Percentiles rank a stretch among this genome's conserved stretches.
These are phyloP conservation scores for Clarkia xantiana DNA, from an alignment of 345 rosid genomes.

Conservation along the genomic window DNA sequence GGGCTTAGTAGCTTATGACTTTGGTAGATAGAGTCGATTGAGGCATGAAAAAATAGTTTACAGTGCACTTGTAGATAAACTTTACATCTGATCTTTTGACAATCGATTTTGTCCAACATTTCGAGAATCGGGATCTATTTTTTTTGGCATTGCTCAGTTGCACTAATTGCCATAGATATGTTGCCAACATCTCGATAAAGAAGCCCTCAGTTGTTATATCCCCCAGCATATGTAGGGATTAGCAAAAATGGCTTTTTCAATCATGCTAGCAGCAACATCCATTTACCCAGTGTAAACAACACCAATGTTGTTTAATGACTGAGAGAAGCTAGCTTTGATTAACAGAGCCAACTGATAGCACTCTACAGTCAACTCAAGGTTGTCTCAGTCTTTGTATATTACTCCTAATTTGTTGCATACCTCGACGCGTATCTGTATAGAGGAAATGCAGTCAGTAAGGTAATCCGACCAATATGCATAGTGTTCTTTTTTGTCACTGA, in stretches of 20 bases:
- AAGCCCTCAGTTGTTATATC: conserved; percentile 93
- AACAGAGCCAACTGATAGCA: conserved; percentile 98
- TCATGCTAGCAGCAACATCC: conserved; percentile 99
- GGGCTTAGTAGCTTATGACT: too few relatives aligned
- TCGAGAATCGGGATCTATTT: conserved; percentile 99
- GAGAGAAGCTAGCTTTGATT: conserved; percentile 91
- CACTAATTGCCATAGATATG: conserved; percentile 66
- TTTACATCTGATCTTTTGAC: too few relatives aligned
- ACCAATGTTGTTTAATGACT: conserved; percentile 96
- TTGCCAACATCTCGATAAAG: conserved; percentile 97
- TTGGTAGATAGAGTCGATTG: too few relatives aligned
- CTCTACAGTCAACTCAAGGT: conserved; percentile 97
- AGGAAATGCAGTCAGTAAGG: too few relatives aligned
- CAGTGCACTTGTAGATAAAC: too few relatives aligned
- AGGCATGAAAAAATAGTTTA: too few relatives aligned
- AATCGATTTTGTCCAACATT: conserved; percentile 68
- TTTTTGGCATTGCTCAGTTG: conserved; percentile 95
- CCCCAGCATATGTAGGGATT: conserved; percentile 94
- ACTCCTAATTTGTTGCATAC: conserved; percentile 99
- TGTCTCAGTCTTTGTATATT: conserved; percentile 96
- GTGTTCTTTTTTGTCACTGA: too few relatives aligned
- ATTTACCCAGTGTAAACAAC: conserved; percentile 99
- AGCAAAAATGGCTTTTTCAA: conserved; percentile 90
- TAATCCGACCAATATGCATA: too few relatives aligned
- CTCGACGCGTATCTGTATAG: conserved; percentile 41